Base-by-base conservation (phyloP, 306 rosid genomes). In the Fragaria ananassa region DNA sequence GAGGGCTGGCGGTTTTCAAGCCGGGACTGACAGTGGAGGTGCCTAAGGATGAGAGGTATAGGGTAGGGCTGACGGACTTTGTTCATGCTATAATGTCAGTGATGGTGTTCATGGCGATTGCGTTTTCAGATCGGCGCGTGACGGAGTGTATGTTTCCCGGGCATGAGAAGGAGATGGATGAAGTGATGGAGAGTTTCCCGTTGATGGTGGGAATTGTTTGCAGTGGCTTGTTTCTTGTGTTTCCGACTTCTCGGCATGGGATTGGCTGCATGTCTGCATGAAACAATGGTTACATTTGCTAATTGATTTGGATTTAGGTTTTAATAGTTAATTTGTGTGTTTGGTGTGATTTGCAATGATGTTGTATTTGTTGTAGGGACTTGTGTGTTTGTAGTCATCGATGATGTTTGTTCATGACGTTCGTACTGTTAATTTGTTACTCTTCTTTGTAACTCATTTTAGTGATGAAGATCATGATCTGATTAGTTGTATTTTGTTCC, bases 21-120 rank as follows among this genome's bases (percentile, higher is more conserved):
- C 72, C 92, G 0, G 91, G 96, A 0, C 51, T 85, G 4, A n/a
- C 57, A 0, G 84, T 88, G 13, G 80, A 80, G 1, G 88, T 88
- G 2, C 96, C 92, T 0, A 70, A 74, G 1, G 98, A 91, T 3
- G 92, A 87, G 37, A 64, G 70, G 74, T 87, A 77, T 46, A 82
- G 69, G 50, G 31, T 84, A 8, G 83, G 85, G 5, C 34, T 88
- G 25, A 85, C 83, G 0, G 97, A 93, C 60, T 87, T 91, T 0
- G 93, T 91, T 12, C 98, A 93, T 27, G 98, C 93, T 0, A 18
- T 84, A 2, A 89, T 91, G 98, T 93, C 96, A 0, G 93, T 88
- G 3, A 84, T 91, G 91, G 91, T 93, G 56, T 93, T 91, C 23
- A 79, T 79, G 44, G 92, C 93, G 0, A 91, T 93, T 3, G 93